phyloP scores from a whole-genome alignment of 495 filamentous ascomycete genomes.

The Aspergillus egyptiacus region DNA sequence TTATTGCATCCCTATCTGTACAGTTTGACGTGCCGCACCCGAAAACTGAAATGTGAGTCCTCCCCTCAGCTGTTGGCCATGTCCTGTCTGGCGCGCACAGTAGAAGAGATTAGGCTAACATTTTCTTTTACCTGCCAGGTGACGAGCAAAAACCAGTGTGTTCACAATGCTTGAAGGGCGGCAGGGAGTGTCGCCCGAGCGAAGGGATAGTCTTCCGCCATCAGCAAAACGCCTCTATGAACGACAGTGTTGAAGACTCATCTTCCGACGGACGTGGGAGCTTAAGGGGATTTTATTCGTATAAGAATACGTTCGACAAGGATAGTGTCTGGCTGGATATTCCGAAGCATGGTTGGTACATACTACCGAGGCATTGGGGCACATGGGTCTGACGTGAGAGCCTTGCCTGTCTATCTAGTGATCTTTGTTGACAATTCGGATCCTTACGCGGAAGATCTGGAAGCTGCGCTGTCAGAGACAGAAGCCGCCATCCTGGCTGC shows the following conservation, averaged over 20 bases:
- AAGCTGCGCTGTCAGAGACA: conserved; percentile 30
- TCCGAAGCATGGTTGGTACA: conserved; percentile 46
- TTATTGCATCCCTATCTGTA: background rate
- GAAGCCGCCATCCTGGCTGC: conserved; percentile 29
- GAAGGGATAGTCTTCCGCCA: conserved; percentile 63
- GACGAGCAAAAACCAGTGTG: conserved; percentile 55
- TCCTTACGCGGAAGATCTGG: conserved; percentile 53
- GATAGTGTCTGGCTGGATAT: conserved; percentile 59
- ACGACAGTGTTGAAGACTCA: conserved; percentile 35
- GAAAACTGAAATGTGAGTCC: conserved; percentile 55
- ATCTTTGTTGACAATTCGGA: conserved; percentile 61
- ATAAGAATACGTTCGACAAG: conserved; percentile 61
- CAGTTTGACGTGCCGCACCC: conserved; percentile 56
- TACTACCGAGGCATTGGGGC: background rate
- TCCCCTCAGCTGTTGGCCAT: conserved; percentile 1
- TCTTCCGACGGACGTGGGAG: conserved; percentile 37
- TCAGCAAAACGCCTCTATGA: conserved; percentile 71
- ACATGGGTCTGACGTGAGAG: conserved; percentile 11
- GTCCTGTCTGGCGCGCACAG: background rate
- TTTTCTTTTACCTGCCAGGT: conserved; percentile 17
- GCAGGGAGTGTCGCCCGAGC: conserved; percentile 55
- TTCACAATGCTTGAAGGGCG: conserved; percentile 55
- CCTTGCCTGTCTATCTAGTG: conserved; percentile 30
- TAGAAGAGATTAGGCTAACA: background rate
- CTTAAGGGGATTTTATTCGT: conserved; percentile 62